Evolutionary conservation across 2,329 filamentous ascomycete species (phyloP).

Genomic region (Pseudovirgaria hyperparasitica): DNA sequence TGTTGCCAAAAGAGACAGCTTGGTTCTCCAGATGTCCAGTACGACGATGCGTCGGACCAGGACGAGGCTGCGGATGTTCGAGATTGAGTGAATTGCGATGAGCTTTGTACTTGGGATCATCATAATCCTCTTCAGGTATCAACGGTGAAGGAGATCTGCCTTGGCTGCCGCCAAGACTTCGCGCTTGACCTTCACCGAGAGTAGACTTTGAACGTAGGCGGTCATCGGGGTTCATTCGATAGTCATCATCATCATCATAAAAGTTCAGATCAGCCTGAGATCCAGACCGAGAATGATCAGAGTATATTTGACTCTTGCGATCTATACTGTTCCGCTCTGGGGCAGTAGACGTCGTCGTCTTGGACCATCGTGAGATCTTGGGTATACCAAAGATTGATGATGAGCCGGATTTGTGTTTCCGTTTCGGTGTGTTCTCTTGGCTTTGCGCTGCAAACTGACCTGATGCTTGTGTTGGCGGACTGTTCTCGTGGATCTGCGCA

Average conservation of each 20-base stretch:
- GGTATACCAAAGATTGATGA: conserved; percentile 63
- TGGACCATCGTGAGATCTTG: conserved; percentile 91
- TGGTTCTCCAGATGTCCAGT: conserved; percentile 61
- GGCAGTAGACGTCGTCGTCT: conserved; percentile 83
- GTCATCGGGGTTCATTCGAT: conserved; percentile 48
- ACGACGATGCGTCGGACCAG: conserved; percentile 61
- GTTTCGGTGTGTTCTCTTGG: conserved; percentile 67
- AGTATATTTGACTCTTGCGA: conserved; percentile 48
- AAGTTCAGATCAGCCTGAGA: conserved; percentile 54
- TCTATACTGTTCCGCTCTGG: conserved; percentile 53
- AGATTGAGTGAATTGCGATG: conserved; percentile 71
- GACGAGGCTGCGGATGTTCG: conserved; percentile 66
- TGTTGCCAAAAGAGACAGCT: conserved; percentile 47
- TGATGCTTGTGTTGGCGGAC: conserved; percentile 42
- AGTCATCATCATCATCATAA: conserved; percentile 49
- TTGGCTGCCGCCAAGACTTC: conserved; percentile 20
- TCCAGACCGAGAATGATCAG: conserved; percentile 60
- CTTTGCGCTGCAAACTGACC: conserved; percentile 39
- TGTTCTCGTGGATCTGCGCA: conserved; percentile 19
- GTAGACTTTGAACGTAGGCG: conserved; percentile 28
- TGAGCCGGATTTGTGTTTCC: conserved; percentile 78
- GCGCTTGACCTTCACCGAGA: conserved; percentile 13
- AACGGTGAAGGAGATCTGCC: conserved; percentile 36
- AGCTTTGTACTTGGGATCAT: conserved; percentile 68
- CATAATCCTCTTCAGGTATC: conserved; percentile 40